These are phyloP conservation scores for Cadophora sp. DNA, from an alignment of 2,329 filamentous ascomycete genomes.

Conservation along the genomic window DNA sequence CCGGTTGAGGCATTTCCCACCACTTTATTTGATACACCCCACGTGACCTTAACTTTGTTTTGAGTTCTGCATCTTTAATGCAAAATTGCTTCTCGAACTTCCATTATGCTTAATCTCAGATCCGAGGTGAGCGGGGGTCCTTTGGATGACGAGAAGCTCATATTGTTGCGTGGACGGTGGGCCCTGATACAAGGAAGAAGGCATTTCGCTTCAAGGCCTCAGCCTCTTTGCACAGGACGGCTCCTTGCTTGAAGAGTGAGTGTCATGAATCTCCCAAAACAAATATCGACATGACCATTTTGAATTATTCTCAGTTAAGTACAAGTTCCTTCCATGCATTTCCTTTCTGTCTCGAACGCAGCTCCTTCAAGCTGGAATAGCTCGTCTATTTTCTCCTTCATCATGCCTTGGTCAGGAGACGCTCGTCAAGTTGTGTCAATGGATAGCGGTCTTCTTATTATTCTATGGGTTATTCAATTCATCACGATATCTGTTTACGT, in stretches of 20 bases:
- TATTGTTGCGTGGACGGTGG: neutral
- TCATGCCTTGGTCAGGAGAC: neutral
- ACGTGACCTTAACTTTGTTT: constrained; percentile 10
- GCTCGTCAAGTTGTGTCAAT: neutral
- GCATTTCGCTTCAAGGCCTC: neutral
- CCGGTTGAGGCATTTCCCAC: neutral
- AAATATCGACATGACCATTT: neutral
- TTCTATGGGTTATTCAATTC: constrained; percentile 18
- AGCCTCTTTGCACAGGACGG: neutral
- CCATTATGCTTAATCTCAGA: constrained; percentile 5
- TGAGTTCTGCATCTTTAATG: neutral
- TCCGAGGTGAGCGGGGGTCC: neutral
- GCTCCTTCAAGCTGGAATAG: constrained; percentile 2
- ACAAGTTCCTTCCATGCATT: neutral
- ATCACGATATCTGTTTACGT: constrained; percentile 15
- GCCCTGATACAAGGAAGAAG: neutral
- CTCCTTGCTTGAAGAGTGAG: neutral
- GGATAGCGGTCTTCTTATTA: neutral
- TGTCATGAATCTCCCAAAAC: neutral
- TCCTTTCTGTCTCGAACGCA: constrained; percentile 3
- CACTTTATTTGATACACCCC: constrained; percentile 6
- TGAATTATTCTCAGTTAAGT: neutral
- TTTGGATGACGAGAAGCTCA: constrained; percentile 1
- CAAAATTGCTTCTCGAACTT: constrained; percentile 3
- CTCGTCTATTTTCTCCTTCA: neutral